phyloP scores from a whole-genome alignment of 495 filamentous ascomycete genomes.

The Zalerion maritima region DNA sequence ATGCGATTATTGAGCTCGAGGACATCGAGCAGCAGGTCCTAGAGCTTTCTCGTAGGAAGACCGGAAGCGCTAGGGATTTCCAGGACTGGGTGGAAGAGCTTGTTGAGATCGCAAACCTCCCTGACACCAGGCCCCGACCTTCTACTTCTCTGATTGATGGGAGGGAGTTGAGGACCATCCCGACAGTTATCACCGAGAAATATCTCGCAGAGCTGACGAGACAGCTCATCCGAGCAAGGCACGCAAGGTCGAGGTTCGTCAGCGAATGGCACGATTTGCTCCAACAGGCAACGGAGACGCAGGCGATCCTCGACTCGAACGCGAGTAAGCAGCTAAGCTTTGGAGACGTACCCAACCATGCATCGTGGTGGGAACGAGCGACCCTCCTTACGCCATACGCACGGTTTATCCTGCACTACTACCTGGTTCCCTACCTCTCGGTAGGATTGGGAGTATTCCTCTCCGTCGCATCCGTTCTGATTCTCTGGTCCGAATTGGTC shows the following conservation, averaged over 20 bases:
- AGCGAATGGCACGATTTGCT: constrained; percentile 76
- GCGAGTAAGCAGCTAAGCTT: constrained; percentile 71
- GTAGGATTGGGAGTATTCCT: constrained; percentile 49
- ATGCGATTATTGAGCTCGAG: constrained; percentile 68
- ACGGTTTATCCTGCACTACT: constrained; percentile 60
- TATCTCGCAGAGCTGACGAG: constrained; percentile 83
- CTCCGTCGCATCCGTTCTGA: constrained; percentile 57
- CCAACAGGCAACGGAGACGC: constrained; percentile 52
- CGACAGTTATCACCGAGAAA: constrained; percentile 78
- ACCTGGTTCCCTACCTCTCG: constrained; percentile 49
- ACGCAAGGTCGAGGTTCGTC: constrained; percentile 67
- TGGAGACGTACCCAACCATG: constrained; percentile 37
- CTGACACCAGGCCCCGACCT: constrained; percentile 43
- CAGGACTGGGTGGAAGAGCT: constrained; percentile 92
- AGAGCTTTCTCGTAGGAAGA: constrained; percentile 66
- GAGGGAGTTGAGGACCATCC: constrained; percentile 36
- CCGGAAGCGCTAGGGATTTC: constrained; percentile 64
- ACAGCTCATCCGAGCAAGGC: constrained; percentile 61
- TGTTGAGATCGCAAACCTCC: constrained; percentile 53
- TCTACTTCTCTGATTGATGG: constrained; percentile 23
- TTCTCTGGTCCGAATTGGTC: constrained; percentile 86
- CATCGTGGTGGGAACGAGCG: constrained; percentile 36
- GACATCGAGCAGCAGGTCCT: constrained; percentile 65
- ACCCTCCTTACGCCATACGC: constrained; percentile 70
- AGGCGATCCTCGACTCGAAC: constrained; percentile 72